Percentiles rank a stretch among this genome's conserved stretches.
Conservation (phyloP, 2,329 filamentous ascomycete species). For the Periconia digitata region DNA sequence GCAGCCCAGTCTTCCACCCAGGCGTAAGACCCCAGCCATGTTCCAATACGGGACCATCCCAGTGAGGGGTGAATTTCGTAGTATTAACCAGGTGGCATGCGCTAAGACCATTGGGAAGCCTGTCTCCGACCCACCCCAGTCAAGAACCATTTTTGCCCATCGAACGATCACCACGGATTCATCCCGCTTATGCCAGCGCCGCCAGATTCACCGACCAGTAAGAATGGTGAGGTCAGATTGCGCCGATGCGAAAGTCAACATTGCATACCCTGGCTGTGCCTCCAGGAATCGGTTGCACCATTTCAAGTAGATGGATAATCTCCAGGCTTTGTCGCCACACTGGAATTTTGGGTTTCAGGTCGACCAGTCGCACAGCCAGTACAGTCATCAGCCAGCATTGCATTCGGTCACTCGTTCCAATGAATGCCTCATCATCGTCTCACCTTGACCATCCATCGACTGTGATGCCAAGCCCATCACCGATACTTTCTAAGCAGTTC, state of each 20-base stretch:
- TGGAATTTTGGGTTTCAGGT: too few species aligned
- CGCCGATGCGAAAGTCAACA: conserved; percentile 9
- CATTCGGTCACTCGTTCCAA: background rate
- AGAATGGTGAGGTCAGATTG: conserved; percentile 1
- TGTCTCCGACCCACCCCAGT: conserved; percentile 7
- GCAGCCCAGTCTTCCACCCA: conserved; percentile 1
- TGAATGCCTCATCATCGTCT: background rate
- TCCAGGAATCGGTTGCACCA: background rate
- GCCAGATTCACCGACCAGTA: conserved; percentile 6
- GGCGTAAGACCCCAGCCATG: conserved; percentile 6
- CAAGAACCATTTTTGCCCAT: background rate
- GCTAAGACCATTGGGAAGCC: conserved; percentile 11
- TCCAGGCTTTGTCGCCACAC: too few species aligned
- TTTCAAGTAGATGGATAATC: background rate
- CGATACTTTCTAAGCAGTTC: too few species aligned
- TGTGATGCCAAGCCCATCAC: too few species aligned
- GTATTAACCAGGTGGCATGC: conserved; percentile 6
- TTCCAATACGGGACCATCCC: conserved; percentile 5
- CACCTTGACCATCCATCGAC: too few species aligned
- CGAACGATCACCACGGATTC: background rate
- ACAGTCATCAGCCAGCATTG: background rate
- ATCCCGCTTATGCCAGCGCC: conserved; percentile 4
- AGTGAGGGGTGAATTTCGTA: background rate
- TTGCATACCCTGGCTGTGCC: conserved; percentile 12
- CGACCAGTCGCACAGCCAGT: too few species aligned